phyloP scores from a whole-genome alignment of 441 rosid species.

The Aleurites moluccanus region DNA sequence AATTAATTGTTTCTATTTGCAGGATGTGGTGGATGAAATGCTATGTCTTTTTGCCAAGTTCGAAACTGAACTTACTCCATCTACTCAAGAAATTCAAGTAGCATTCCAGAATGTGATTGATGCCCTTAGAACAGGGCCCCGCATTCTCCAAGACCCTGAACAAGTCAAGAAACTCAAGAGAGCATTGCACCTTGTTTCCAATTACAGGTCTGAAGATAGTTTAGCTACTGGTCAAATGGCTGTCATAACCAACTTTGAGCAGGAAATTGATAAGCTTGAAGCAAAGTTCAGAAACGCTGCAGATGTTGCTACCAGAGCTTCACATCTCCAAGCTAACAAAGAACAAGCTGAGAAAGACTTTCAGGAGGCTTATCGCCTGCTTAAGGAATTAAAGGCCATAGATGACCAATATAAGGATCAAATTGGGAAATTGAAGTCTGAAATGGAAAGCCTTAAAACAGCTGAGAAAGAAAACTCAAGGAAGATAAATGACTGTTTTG shows the following conservation, averaged over 20 bases:
- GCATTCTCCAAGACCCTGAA: not conserved
- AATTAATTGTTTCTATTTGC: not conserved
- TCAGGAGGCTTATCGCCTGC: not conserved
- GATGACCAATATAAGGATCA: not conserved
- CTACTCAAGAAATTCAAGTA: not conserved
- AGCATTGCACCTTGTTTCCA: not conserved
- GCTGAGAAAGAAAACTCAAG: not conserved
- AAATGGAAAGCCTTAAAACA: not conserved
- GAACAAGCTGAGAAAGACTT: constrained; percentile 4
- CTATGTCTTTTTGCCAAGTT: not conserved
- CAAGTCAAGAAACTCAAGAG: constrained; percentile 10
- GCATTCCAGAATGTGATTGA: constrained; percentile 1
- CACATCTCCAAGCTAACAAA: not conserved
- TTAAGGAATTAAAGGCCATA: not conserved
- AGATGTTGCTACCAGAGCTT: not conserved
- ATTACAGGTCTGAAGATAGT: not conserved
- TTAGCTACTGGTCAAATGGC: not conserved
- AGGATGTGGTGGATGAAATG: not conserved
- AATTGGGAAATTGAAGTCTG: not conserved
- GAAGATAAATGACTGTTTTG: not conserved
- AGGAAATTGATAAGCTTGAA: not conserved
- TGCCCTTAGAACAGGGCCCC: not conserved
- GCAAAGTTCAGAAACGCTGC: constrained; percentile 4
- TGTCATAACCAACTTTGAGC: not conserved
- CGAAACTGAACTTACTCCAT: not conserved